Evolutionary conservation across 352 stramenopile genomes (phyloP).

Genomic region (Globisporangium spinosum): DNA sequence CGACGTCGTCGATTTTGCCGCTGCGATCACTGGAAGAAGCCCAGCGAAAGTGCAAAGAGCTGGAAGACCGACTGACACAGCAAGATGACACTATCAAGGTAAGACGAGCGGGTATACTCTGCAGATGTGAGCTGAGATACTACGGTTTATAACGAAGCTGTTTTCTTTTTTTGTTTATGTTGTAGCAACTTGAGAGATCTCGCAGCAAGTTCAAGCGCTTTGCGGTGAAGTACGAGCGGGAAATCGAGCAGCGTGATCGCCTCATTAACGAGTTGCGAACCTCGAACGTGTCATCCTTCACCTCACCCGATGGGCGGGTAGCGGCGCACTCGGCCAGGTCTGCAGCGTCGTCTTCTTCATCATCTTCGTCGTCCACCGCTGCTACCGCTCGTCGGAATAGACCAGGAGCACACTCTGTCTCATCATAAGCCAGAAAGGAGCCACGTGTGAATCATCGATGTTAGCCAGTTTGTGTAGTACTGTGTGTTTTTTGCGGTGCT

Average conservation of each 20-base stretch:
- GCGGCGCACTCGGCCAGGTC: conserved; percentile 21
- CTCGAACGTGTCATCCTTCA: conserved; percentile 42
- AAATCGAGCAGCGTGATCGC: conserved; percentile 69
- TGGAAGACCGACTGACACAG: conserved; percentile 65
- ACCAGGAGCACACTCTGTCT: neutral
- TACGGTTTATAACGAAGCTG: neutral
- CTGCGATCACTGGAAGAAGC: conserved; percentile 62
- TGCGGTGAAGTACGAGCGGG: conserved; percentile 77
- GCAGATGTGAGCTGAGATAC: neutral
- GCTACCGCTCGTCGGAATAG: conserved; percentile 5
- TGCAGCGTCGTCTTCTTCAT: conserved; percentile 34
- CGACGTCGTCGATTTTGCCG: conserved; percentile 50
- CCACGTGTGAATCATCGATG: neutral
- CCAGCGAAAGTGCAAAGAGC: conserved; percentile 69
- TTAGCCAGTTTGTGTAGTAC: neutral
- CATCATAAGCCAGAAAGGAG: neutral
- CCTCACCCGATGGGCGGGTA: conserved; percentile 30
- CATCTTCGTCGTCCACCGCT: conserved; percentile 31
- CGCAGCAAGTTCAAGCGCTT: conserved; percentile 87
- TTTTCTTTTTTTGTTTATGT: neutral
- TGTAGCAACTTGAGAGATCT: conserved; percentile 75
- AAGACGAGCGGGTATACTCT: conserved; percentile 9
- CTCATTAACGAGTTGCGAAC: conserved; percentile 46
- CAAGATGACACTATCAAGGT: conserved; percentile 85
- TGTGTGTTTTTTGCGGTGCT: neutral